Evolutionary conservation across 129 eudicot species (phyloP).

Genomic region (Flaveria robusta): DNA sequence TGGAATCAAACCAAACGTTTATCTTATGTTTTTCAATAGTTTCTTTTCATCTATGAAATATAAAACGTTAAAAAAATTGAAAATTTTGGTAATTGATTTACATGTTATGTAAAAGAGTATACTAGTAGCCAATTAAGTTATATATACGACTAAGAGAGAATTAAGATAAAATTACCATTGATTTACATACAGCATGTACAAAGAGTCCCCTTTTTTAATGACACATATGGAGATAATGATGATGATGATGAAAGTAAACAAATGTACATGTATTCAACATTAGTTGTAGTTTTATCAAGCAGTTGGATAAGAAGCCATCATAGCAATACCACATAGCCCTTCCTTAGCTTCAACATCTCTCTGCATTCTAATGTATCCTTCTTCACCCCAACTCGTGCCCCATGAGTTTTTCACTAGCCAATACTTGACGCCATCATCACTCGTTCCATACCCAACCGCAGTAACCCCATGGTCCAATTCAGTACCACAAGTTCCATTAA

Average conservation of each 20-base stretch:
- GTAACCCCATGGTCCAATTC: conserved; percentile 24
- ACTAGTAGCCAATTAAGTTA: conserved; percentile 35
- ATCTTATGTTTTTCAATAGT: too few relatives aligned
- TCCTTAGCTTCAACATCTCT: conserved; percentile 26
- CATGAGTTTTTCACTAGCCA: conserved; percentile 27
- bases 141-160: neutral
- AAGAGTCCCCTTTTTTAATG: neutral
- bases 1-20: too few relatives aligned
- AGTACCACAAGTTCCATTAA: conserved; percentile 24
- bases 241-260: neutral
- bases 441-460: conserved; percentile 16
- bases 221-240: neutral
- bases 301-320: conserved; percentile 28
- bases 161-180: neutral
- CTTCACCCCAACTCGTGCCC: conserved; percentile 25
- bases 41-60: too few relatives aligned
- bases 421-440: neutral
- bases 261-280: neutral
- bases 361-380: conserved; percentile 30
- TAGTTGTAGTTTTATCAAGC: neutral
- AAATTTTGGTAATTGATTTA: neutral
- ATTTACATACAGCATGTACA: neutral
- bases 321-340: conserved; percentile 34
- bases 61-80: conserved; percentile 19
- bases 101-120: too few relatives aligned